These are phyloP conservation scores for Hemileccinum rubropunctum DNA, from an alignment of 768 basidiomycete species.

Conservation along the genomic window DNA sequence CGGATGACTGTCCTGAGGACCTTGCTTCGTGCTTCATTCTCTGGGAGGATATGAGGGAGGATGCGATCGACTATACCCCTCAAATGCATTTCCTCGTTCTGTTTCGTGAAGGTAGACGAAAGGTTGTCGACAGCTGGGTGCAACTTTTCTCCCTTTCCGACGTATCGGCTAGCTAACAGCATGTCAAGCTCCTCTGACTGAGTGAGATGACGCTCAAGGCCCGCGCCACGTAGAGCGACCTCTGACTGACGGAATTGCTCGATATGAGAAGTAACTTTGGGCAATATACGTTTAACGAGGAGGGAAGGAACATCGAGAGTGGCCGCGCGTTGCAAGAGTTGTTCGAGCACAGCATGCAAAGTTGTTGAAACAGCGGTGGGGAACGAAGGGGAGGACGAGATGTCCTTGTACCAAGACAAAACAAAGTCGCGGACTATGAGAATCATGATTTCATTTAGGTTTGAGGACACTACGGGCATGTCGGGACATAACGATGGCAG, in stretches of 20 bases:
- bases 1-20: slow-evolving; percentile 70
- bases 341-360: slow-evolving; percentile 62
- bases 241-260: slow-evolving; percentile 92
- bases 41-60: slow-evolving; percentile 72
- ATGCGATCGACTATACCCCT: slow-evolving; percentile 65
- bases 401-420: slow-evolving; percentile 79
- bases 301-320: slow-evolving; percentile 71
- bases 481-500: slow-evolving; percentile 64
- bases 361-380: slow-evolving; percentile 78
- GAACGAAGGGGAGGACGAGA: slow-evolving; percentile 87
- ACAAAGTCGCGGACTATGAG: slow-evolving; percentile 87
- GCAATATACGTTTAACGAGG: slow-evolving; percentile 79
- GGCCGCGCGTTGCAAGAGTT: slow-evolving; percentile 53
- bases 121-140: slow-evolving; percentile 88
- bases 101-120: slow-evolving; percentile 84
- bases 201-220: slow-evolving; percentile 75
- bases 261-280: slow-evolving; percentile 85
- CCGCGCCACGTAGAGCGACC: slow-evolving; percentile 77
- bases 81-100: slow-evolving; percentile 87
- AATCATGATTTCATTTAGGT: slow-evolving; percentile 76
- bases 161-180: slow-evolving; percentile 79
- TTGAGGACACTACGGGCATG: slow-evolving; percentile 62
- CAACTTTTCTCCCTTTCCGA: slow-evolving; percentile 58
- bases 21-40: slow-evolving; percentile 67
- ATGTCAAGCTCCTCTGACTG: slow-evolving; percentile 90